Percentiles rank a stretch among this genome's conserved stretches.
phyloP scores from a whole-genome alignment of 108 stramenopile species.

The Pseudonitzschia pungens region DNA sequence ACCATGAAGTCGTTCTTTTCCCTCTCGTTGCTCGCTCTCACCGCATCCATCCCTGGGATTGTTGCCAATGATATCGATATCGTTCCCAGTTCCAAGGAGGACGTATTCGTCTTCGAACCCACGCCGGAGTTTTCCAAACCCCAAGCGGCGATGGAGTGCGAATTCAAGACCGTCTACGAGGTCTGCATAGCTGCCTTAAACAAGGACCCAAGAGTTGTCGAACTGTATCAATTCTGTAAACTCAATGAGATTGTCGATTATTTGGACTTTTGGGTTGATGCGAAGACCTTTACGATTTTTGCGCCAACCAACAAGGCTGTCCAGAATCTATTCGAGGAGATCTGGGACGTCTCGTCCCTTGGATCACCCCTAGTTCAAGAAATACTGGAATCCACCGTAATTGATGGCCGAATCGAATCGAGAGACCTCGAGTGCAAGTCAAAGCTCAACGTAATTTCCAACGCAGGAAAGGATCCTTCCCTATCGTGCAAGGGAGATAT shows the following conservation, averaged over 20 bases:
- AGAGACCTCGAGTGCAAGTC: not conserved
- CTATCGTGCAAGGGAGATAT: not conserved
- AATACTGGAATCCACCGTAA: not conserved
- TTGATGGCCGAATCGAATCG: not conserved
- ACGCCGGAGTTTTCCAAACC: too few relatives aligned
- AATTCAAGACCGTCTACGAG: too few relatives aligned
- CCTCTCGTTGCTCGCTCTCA: too few relatives aligned
- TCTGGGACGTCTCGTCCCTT: not conserved
- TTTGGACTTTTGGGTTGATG: not conserved
- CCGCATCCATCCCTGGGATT: too few relatives aligned
- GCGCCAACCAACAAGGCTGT: not conserved
- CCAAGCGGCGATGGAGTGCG: too few relatives aligned
- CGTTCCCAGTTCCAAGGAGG: too few relatives aligned
- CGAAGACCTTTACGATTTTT: not conserved
- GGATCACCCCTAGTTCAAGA: not conserved
- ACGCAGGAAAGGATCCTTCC: not conserved
- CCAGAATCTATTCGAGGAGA: not conserved
- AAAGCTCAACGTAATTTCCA: not conserved
- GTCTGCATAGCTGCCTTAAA: too few relatives aligned
- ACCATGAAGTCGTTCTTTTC: too few relatives aligned
- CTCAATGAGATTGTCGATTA: not conserved
- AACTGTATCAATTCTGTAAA: not conserved
- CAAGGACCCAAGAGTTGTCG: too few relatives aligned
- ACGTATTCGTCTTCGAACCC: too few relatives aligned
- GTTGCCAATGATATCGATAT: too few relatives aligned